These are phyloP conservation scores for Aspergillus felis DNA, from an alignment of 2,329 filamentous ascomycete genomes.

Conservation along the genomic window DNA sequence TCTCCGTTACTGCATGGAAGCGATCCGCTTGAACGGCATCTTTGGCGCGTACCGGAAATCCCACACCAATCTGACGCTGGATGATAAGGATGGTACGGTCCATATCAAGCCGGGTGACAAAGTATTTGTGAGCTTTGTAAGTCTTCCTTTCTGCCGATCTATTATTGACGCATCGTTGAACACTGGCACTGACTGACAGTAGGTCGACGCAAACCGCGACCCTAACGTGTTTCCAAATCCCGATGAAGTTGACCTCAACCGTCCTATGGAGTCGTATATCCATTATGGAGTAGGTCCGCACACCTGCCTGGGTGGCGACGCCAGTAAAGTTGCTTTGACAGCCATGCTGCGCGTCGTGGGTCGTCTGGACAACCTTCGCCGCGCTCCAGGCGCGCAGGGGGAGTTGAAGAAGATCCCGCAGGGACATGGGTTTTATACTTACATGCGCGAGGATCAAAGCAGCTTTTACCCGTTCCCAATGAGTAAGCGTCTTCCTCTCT, in stretches of 20 bases:
- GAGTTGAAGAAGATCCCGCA: conserved; percentile 62
- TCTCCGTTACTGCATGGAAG: conserved; percentile 68
- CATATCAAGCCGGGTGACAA: conserved; percentile 54
- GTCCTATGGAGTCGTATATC: conserved; percentile 62
- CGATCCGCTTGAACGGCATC: conserved; percentile 63
- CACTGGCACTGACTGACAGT: not conserved
- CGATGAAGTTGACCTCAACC: conserved; percentile 57
- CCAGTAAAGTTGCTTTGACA: conserved; percentile 59
- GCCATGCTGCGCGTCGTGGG: conserved; percentile 67
- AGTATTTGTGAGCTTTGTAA: conserved; percentile 63
- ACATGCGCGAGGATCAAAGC: conserved; percentile 65
- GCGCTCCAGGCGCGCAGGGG: conserved; percentile 62
- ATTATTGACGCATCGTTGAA: not conserved
- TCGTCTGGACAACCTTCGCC: conserved; percentile 56
- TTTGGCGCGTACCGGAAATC: conserved; percentile 60
- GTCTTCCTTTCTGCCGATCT: conserved; percentile 1
- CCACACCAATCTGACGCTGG: conserved; percentile 44
- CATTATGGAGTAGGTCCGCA: conserved; percentile 62
- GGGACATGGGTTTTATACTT: conserved; percentile 54
- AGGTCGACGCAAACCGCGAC: conserved; percentile 53
- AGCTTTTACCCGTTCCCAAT: conserved; percentile 50
- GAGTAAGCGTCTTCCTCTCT: conserved; percentile 25
- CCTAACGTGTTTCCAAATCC: conserved; percentile 59
- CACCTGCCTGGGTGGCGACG: conserved; percentile 58
- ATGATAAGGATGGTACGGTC: conserved; percentile 50